Conservation (phyloP, 768 basidiomycete genomes). For the Boletus rex-veris region DNA sequence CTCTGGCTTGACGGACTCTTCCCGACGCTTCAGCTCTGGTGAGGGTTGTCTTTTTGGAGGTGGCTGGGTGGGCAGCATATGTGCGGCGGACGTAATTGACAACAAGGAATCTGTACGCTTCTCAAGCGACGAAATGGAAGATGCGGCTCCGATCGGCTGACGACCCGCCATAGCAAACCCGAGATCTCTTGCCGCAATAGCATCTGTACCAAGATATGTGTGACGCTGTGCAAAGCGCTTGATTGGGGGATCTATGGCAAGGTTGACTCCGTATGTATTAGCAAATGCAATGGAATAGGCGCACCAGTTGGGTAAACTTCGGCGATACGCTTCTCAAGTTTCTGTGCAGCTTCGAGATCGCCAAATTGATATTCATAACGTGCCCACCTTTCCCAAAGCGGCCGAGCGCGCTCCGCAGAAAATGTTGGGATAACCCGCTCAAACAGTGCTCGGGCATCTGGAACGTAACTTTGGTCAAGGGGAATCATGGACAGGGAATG, state of each 20-base stretch:
- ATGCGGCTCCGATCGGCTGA: constrained; percentile 19
- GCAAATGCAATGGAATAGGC: constrained; percentile 19
- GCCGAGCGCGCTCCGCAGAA: constrained; percentile 70
- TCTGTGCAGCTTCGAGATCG: constrained; percentile 83
- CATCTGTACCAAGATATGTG: constrained; percentile 69
- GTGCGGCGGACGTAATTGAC: constrained; percentile 30
- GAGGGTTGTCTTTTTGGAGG: constrained; percentile 31
- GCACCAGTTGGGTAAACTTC: constrained; percentile 84
- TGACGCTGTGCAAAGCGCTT: constrained; percentile 89
- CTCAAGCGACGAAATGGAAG: constrained; percentile 25
- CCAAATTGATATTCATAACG: constrained; percentile 94
- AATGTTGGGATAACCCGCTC: constrained; percentile 83
- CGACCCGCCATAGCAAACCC: constrained; percentile 61
- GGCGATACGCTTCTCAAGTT: constrained; percentile 84
- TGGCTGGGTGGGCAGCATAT: constrained; percentile 22
- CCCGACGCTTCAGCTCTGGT: constrained; percentile 40
- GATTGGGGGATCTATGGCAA: constrained; percentile 71
- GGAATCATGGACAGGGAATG: neutral
- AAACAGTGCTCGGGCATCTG: constrained; percentile 95
- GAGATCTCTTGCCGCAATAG: constrained; percentile 84
- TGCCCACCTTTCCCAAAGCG: constrained; percentile 95
- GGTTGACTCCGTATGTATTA: neutral
- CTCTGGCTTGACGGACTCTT: constrained; percentile 39
- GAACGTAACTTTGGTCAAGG: constrained; percentile 1
- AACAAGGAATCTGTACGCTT: constrained; percentile 36